Conservation (phyloP, 2,329 filamentous ascomycete genomes). For the Alternaria sp. region DNA sequence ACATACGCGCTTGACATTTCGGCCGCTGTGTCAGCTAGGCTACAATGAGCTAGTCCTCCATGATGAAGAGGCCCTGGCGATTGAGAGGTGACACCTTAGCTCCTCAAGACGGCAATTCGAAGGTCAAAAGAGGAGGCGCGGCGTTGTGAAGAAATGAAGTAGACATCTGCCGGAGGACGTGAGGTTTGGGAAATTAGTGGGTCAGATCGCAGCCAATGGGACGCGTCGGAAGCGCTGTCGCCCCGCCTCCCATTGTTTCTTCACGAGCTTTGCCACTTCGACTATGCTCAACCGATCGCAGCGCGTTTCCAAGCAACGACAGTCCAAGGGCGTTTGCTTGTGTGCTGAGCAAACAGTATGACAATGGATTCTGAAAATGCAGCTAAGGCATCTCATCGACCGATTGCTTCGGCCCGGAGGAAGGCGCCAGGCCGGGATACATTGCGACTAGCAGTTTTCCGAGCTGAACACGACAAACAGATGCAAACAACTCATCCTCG, state of each 20-base stretch:
- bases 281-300: not conserved
- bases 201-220: not conserved
- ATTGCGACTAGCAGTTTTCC: not conserved
- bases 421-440: conserved; percentile 2
- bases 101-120: not conserved
- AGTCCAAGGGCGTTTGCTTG: not conserved
- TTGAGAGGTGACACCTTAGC: not conserved
- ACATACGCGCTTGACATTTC: not conserved
- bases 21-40: not conserved
- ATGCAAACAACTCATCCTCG: not conserved
- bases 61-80: too few species aligned
- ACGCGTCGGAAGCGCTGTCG: not conserved
- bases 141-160: not conserved
- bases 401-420: conserved; percentile 5
- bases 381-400: not conserved
- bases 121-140: not conserved
- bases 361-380: not conserved
- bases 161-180: not conserved
- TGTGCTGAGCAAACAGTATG: not conserved
- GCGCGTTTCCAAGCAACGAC: not conserved
- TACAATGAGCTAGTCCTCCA: not conserved
- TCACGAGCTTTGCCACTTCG: not conserved
- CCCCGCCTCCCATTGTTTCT: not conserved
- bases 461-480: not conserved
- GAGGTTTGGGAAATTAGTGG: not conserved